phyloP scores from a whole-genome alignment of 2,329 filamentous ascomycete genomes.

The Ophiostoma australiae region DNA sequence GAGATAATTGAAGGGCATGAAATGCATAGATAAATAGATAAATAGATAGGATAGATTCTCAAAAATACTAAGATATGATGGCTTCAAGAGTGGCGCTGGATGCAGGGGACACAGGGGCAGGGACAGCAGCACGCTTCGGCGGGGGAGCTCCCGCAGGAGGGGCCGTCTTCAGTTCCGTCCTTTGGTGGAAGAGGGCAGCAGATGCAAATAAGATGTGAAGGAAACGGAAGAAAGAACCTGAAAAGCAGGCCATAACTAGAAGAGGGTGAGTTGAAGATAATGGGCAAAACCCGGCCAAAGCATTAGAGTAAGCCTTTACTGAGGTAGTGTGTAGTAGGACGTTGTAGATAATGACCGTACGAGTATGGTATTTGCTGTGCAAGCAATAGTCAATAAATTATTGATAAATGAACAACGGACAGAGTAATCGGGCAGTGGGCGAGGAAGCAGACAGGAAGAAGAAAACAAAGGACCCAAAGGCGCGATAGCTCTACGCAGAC shows the following conservation, averaged over 20 bases:
- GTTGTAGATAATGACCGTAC: no score
- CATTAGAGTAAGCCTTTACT: neutral
- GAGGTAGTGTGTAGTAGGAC: no score
- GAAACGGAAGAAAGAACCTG: neutral
- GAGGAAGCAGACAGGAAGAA: neutral
- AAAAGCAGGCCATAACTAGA: neutral
- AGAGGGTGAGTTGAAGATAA: neutral
- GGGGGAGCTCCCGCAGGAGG: neutral
- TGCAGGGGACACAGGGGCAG: slow-evolving; percentile 3
- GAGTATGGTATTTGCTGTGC: no score
- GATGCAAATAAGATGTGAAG: neutral
- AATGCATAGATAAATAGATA: neutral
- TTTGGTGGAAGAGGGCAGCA: neutral
- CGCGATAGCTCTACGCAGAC: neutral
- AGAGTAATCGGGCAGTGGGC: no score
- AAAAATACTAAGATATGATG: neutral
- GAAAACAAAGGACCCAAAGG: neutral
- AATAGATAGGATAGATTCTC: neutral
- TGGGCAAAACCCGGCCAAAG: neutral
- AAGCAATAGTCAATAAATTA: no score
- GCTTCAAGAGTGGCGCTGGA: neutral
- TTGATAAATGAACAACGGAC: no score
- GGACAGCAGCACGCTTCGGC: neutral
- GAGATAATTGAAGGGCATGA: neutral
- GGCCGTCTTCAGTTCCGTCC: neutral